Evolutionary conservation across 2,329 filamentous ascomycete species (phyloP), one percentile per base, ranked within the genome.

Genomic region (Uncinocarpus reesii): DNA sequence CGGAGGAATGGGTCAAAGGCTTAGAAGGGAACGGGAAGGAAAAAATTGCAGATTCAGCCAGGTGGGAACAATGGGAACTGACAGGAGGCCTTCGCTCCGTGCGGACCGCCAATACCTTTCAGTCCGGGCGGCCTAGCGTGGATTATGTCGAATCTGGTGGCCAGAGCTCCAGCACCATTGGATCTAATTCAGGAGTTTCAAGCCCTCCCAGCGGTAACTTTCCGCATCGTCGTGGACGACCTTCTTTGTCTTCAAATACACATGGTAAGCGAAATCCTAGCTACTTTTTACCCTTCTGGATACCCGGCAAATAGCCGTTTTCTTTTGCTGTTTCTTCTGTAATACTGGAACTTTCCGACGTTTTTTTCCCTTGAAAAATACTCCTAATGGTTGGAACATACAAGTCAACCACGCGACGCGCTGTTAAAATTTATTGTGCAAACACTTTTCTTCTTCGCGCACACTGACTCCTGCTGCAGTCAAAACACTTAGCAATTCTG

Each of bases 1-100:
- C 77, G 3, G 82, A 86, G 56, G 85, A 89, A 62, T 92, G 86
- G 85, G 71, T 80, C 24, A 89, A 89, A 64, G 85, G 85, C 7
- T 73, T 92, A 2, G 76, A 80, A 36, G 69, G 68, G 23, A 74
- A 78, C 50, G 83, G 84, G 7, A 77, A 77, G 56, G 72, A 78
- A 50, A 67, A 72, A 42, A 75, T 79, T 56, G 72, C 70, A 8
- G 79, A 84, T 60, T 74, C 78, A 24, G 73, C 77, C 23, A 77
- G 83, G 42, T 90, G 84, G 81, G 85, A 88, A 60, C 82, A 80
- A 57, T 90, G 83, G 79, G 79, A 81, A 53, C 65, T 72, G 38
- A 67, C 65, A 32, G 61, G 65, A 42, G 63, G 59, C 15, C 51
- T 65, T 42, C 50, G 45, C 11, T 47, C 47, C 32, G 13, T 53